These are phyloP conservation scores for Mycena alexandri DNA, from an alignment of 768 basidiomycete genomes.

Conservation along the genomic window DNA sequence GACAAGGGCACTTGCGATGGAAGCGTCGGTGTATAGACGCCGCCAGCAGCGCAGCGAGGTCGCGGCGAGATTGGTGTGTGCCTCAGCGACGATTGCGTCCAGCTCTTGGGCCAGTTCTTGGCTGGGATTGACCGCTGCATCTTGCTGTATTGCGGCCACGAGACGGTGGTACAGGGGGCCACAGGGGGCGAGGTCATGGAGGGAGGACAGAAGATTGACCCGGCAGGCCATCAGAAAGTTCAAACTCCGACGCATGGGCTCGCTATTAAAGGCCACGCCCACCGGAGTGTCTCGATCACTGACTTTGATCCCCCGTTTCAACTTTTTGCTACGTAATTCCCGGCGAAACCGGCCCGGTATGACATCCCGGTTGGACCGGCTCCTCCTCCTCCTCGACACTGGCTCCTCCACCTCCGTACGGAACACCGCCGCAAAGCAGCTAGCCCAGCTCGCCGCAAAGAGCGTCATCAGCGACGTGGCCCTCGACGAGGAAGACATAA, in stretches of 20 bases:
- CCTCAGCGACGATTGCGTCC: slow-evolving; percentile 57
- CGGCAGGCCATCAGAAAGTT: too few relatives aligned
- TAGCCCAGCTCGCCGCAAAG: slow-evolving; percentile 91
- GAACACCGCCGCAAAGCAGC: slow-evolving; percentile 95
- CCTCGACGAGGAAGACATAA: slow-evolving; percentile 85
- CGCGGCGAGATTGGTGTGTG: slow-evolving; percentile 65
- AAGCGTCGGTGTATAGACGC: slow-evolving; percentile 81
- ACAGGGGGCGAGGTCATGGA: slow-evolving; percentile 1
- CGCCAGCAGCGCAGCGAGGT: slow-evolving; percentile 65
- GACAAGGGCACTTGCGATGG: slow-evolving; percentile 66
- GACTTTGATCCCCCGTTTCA: too few relatives aligned
- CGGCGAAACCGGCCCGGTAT: too few relatives aligned
- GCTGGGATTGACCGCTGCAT: too few relatives aligned
- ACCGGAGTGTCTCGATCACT: too few relatives aligned
- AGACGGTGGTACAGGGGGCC: slow-evolving; percentile 1
- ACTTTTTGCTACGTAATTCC: too few relatives aligned
- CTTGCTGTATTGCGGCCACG: background rate
- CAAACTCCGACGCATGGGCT: too few relatives aligned
- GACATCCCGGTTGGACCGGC: slow-evolving; percentile 88
- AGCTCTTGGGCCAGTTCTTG: slow-evolving; percentile 39
- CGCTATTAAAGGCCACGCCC: too few relatives aligned
- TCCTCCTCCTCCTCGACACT: slow-evolving; percentile 94
- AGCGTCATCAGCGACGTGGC: slow-evolving; percentile 86
- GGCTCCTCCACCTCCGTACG: slow-evolving; percentile 92
- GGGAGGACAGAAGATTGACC: too few relatives aligned